Base-by-base conservation (phyloP, 2,329 filamentous ascomycete species). In the Thielaviopsis cerberus region DNA sequence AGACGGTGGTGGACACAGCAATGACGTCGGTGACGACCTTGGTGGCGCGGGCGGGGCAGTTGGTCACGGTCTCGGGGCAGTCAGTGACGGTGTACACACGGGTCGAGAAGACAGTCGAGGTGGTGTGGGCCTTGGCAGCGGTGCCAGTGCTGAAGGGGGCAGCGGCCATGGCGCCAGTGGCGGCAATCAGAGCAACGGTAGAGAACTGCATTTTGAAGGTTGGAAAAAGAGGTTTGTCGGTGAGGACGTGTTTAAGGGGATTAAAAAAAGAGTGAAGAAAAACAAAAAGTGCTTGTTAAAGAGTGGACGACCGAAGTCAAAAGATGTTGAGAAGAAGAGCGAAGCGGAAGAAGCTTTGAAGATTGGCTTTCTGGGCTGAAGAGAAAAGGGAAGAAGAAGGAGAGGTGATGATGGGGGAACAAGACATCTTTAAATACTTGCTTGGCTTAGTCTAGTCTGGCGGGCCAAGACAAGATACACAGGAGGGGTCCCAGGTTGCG, bases 251-350 rank as follows among this genome's bases (percentile, higher is more conserved):
- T 11, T 66, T 63, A 61, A 63, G 59, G 27, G 27, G 27, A 30
- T 30, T 30, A 65, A 66, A 67, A 65, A 62, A 54, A 37, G 50
- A 45, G 26, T 55, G 23, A 67, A 63, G 62, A 58, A 64, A 59
- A 62, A 68, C 68, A 59, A 64, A 66, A 65, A 67, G 67, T 69
- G 64, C 63, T 65, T 61, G 62, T 67, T 66, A 76, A 77, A 74
- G 75, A 78, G 70, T 77, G 75, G 75, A 78, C 75, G 75, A 78
- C 75, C 75, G 74, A 75, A 72, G 74, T 77, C 74, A 77, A 71
- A 64, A 61, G 60, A 57, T 53, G 53, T 54, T 55, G 54, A 60
- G 61, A 66, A 41, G 71, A 71, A 70, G 71, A 57, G 68, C 70
- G 70, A 67, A 66, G 66, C 68, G 62, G 64, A 63, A 62, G 66